phyloP scores from a whole-genome alignment of 805 yeast species.

The Wickerhamiella sergipiensis region DNA sequence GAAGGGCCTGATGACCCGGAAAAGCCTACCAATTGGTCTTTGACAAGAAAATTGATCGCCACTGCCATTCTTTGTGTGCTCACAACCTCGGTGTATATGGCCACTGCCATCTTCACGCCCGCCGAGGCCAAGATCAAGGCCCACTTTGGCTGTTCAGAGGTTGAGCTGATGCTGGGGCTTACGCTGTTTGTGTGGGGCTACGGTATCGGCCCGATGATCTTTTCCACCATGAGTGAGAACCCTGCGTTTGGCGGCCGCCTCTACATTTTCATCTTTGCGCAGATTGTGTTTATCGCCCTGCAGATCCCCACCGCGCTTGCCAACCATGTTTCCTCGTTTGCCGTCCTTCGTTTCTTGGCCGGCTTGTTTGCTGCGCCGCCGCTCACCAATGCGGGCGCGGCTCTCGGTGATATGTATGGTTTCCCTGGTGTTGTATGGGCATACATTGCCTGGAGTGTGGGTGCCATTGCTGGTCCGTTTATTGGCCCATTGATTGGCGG shows the following conservation, averaged over 20 bases:
- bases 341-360: conserved; percentile 37
- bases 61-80: conserved; percentile 30
- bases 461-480: conserved; percentile 42
- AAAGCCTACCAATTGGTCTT: conserved; percentile 46
- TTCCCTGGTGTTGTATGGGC: conserved; percentile 33
- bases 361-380: conserved; percentile 47
- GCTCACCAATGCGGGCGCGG: conserved; percentile 45
- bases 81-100: conserved; percentile 42
- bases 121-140: conserved; percentile 33
- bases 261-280: conserved; percentile 32
- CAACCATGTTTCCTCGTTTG: conserved; percentile 36
- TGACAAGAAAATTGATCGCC: conserved; percentile 27
- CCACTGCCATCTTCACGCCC: conserved; percentile 46
- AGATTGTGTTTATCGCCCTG: conserved; percentile 34
- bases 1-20: conserved; percentile 22
- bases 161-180: conserved; percentile 38
- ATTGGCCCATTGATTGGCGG: conserved; percentile 47
- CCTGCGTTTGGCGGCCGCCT: conserved; percentile 35
- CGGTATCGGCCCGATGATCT: conserved; percentile 44
- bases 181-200: conserved; percentile 46
- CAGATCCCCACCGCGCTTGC: conserved; percentile 46
- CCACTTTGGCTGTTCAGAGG: conserved; percentile 31
- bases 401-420: conserved; percentile 36
- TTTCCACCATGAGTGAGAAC: conserved; percentile 43
- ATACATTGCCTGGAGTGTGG: conserved; percentile 39